Evolutionary conservation across 2,329 filamentous ascomycete species (phyloP).

Genomic region (Tetracladium maxilliforme): DNA sequence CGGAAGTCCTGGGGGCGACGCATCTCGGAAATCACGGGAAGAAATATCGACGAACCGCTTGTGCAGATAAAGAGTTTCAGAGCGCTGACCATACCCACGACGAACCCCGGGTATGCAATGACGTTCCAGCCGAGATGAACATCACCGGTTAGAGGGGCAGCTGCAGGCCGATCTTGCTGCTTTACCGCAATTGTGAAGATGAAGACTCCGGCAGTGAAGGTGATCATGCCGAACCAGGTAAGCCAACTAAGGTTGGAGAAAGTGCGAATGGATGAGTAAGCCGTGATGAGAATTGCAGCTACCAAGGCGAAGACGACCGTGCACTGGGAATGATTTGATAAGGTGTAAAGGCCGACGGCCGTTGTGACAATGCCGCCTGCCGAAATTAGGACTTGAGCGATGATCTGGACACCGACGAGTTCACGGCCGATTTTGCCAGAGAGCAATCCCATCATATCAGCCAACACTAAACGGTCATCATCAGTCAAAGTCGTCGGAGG

Average conservation of each 20-base stretch:
- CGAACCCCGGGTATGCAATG: conserved; percentile 40
- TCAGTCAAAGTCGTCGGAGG: conserved; percentile 1
- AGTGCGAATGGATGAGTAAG: conserved; percentile 37
- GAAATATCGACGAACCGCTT: conserved; percentile 42
- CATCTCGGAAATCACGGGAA: conserved; percentile 55
- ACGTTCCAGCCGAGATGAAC: conserved; percentile 44
- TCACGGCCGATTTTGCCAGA: conserved; percentile 11
- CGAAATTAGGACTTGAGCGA: conserved; percentile 11
- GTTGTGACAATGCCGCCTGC: conserved; percentile 15
- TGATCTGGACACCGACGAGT: conserved; percentile 10
- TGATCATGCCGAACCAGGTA: conserved; percentile 43
- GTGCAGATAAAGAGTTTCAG: conserved; percentile 44
- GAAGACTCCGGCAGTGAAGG: conserved; percentile 42
- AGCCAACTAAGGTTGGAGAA: conserved; percentile 47
- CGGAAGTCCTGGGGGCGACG: conserved; percentile 39
- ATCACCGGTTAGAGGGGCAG: conserved; percentile 40
- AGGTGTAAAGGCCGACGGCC: conserved; percentile 42
- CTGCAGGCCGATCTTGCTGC: conserved; percentile 38
- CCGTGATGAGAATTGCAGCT: conserved; percentile 30
- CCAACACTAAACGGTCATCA: conserved; percentile 5
- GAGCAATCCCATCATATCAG: conserved; percentile 10
- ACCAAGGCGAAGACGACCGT: conserved; percentile 42
- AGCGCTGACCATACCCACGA: conserved; percentile 39
- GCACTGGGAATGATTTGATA: conserved; percentile 41
- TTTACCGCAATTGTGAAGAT: conserved; percentile 39